phyloP scores from a whole-genome alignment of 1,284 basidiomycete genomes.

The Pseudozyma thailandica region DNA sequence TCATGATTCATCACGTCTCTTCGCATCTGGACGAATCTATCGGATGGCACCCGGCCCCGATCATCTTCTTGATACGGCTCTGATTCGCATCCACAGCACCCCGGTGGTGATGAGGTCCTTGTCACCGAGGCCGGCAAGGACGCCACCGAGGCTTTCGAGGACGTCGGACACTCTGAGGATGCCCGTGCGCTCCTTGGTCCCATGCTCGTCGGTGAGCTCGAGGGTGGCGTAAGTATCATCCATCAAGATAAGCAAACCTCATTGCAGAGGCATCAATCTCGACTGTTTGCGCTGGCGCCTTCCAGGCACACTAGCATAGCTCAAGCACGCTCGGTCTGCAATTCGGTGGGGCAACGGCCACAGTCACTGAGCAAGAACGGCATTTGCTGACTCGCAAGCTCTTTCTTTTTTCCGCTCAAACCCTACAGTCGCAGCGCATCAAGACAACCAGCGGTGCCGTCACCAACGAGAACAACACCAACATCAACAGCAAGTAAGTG shows the following conservation, averaged over 20 bases:
- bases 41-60: too few relatives aligned
- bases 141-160: slow-evolving; percentile 98
- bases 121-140: slow-evolving; percentile 92
- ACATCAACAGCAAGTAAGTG: slow-evolving; percentile 58
- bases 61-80: too few relatives aligned
- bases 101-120: slow-evolving; percentile 97
- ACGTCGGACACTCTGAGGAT: slow-evolving; percentile 99
- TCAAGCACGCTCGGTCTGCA: neutral
- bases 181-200: slow-evolving; percentile 85
- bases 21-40: too few relatives aligned
- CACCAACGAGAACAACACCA: slow-evolving; percentile 52
- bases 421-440: slow-evolving; percentile 35
- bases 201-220: slow-evolving; percentile 72
- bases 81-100: slow-evolving; percentile 72
- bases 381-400: neutral
- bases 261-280: slow-evolving; percentile 1
- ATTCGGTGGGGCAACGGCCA: neutral
- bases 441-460: slow-evolving; percentile 50
- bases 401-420: neutral
- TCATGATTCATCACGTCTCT: too few relatives aligned
- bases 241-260: neutral
- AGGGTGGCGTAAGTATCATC: slow-evolving; percentile 50
- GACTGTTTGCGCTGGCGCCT: too few relatives aligned
- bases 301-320: neutral
- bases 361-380: neutral